Conservation (phyloP, 345 rosid species). For the Pistacia vera region DNA sequence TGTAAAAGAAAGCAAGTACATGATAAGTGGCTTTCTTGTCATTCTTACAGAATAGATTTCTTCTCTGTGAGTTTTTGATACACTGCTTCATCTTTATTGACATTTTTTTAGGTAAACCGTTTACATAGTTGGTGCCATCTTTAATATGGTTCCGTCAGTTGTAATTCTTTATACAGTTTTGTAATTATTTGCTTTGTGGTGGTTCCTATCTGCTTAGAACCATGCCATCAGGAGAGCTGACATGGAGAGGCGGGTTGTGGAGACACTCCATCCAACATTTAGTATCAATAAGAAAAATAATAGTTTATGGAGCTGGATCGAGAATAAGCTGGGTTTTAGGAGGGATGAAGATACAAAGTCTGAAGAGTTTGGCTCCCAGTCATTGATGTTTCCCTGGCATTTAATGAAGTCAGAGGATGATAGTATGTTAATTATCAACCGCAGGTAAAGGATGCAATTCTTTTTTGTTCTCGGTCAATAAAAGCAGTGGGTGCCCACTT, state of each 20-base stretch:
- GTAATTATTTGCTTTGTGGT: slow-evolving; percentile 9
- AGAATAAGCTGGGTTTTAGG: slow-evolving; percentile 56
- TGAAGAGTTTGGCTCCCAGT: slow-evolving; percentile 47
- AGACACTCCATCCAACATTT: slow-evolving; percentile 76
- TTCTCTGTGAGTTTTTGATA: neutral
- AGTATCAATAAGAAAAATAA: slow-evolving; percentile 39
- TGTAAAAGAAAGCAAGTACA: neutral
- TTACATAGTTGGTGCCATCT: neutral
- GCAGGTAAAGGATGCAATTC: slow-evolving; percentile 47
- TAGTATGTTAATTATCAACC: slow-evolving; percentile 51
- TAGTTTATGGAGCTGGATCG: slow-evolving; percentile 74
- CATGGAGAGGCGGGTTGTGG: slow-evolving; percentile 71
- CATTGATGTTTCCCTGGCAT: slow-evolving; percentile 87
- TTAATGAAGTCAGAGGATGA: slow-evolving; percentile 55
- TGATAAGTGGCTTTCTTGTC: neutral
- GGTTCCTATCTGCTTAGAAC: slow-evolving; percentile 51
- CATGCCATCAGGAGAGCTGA: slow-evolving; percentile 94
- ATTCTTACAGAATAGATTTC: neutral
- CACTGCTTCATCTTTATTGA: neutral
- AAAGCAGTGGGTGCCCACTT: neutral
- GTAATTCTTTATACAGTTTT: neutral
- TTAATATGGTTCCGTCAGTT: neutral
- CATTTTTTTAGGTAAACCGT: neutral
- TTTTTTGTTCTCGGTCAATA: neutral
- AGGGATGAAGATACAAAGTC: slow-evolving; percentile 44